Evolutionary conservation across 176 grass and related monocot genomes (phyloP).

Genomic region (Eremochloa ophiuroides): DNA sequence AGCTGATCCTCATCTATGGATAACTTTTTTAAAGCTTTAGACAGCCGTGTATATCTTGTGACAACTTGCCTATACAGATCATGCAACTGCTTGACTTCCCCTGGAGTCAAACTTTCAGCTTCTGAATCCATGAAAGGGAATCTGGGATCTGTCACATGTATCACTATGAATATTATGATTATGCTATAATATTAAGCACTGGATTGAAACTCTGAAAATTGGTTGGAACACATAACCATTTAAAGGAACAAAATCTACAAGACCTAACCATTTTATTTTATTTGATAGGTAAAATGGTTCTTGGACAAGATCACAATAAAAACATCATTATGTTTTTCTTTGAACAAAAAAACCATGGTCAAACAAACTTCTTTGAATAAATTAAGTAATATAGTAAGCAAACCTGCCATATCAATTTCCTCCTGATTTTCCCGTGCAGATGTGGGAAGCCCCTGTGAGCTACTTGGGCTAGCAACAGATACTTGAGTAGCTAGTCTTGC

Average conservation of each 20-base stretch:
- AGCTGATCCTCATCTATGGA: slow-evolving; percentile 67
- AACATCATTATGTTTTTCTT: neutral
- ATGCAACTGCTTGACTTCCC: slow-evolving; percentile 66
- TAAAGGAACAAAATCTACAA: neutral
- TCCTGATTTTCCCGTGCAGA: slow-evolving; percentile 9
- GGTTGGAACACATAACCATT: neutral
- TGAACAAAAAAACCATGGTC: neutral
- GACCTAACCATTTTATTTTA: neutral
- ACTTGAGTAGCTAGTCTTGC: slow-evolving; percentile 51
- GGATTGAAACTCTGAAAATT: neutral
- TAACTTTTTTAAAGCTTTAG: slow-evolving; percentile 57
- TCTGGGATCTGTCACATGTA: slow-evolving; percentile 31
- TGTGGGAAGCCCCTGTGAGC: slow-evolving; percentile 13
- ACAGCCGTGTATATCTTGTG: slow-evolving; percentile 51
- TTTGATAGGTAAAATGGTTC: neutral
- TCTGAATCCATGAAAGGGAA: slow-evolving; percentile 77
- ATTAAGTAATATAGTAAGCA: neutral
- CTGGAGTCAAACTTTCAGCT: slow-evolving; percentile 44
- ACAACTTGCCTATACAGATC: slow-evolving; percentile 63
- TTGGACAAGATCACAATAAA: neutral
- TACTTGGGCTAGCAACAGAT: slow-evolving; percentile 39
- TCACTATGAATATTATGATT: neutral
- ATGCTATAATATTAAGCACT: neutral
- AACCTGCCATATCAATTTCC: slow-evolving; percentile 43
- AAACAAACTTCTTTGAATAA: slow-evolving; percentile 6